phyloP scores from a whole-genome alignment of 2,329 filamentous ascomycete species.

The Madurella mycetomatis region DNA sequence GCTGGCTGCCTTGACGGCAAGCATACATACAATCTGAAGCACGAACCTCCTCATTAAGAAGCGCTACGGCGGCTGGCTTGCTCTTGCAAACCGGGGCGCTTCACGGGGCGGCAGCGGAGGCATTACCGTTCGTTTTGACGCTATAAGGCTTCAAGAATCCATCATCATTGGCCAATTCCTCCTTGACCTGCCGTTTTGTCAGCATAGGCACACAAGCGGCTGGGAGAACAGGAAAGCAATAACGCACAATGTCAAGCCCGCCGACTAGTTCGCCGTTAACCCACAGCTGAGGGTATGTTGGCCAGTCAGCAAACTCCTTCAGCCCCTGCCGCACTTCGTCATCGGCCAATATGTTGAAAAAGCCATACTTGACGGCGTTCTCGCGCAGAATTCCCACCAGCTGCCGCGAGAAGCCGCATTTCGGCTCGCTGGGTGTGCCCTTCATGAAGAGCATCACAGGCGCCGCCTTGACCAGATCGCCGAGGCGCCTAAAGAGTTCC shows the following conservation, averaged over 20 bases:
- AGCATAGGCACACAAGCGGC: conserved; percentile 10
- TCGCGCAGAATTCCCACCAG: conserved; percentile 82
- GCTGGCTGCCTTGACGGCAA: too few species aligned
- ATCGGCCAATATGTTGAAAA: conserved; percentile 98
- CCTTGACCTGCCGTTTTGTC: conserved; percentile 65
- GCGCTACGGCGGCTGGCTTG: neutral
- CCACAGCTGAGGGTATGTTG: conserved; percentile 94
- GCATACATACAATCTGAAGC: neutral
- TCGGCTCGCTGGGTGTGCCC: conserved; percentile 90
- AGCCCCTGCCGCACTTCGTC: conserved; percentile 94
- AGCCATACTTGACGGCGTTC: conserved; percentile 90
- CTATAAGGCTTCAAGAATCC: conserved; percentile 77
- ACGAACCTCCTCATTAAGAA: neutral
- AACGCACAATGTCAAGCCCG: conserved; percentile 87
- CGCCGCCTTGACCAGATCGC: conserved; percentile 85
- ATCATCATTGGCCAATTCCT: conserved; percentile 79
- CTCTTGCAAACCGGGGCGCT: neutral
- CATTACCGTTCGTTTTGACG: conserved; percentile 43
- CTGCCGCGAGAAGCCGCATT: conserved; percentile 94
- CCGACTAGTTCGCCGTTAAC: conserved; percentile 86
- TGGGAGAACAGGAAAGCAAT: neutral
- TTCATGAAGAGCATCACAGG: conserved; percentile 99
- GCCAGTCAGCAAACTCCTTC: conserved; percentile 98
- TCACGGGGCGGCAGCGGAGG: conserved; percentile 32
- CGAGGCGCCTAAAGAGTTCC: conserved; percentile 75